Conservation (phyloP, 2,329 filamentous ascomycete species). For the Byssothecium circinans region DNA sequence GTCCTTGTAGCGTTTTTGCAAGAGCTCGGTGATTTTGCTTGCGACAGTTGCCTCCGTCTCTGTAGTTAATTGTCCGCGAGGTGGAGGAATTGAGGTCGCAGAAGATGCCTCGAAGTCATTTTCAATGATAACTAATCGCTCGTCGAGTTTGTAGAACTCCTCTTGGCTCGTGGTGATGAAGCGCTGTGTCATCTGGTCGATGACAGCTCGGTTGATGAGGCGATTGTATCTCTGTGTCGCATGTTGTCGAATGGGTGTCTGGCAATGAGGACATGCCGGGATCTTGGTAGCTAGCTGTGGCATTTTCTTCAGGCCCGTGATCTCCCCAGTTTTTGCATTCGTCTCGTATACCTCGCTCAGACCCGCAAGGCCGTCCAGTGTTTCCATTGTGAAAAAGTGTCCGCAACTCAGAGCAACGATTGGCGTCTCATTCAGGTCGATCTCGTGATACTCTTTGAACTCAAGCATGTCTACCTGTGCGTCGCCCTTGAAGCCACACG, state of each 20-base stretch:
- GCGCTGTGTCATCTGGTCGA: conserved; percentile 43
- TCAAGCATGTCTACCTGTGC: conserved; percentile 30
- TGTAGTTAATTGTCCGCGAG: not conserved
- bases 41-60: not conserved
- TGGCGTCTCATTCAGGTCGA: conserved; percentile 34
- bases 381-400: conserved; percentile 37
- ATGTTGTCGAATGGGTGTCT: conserved; percentile 35
- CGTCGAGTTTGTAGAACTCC: conserved; percentile 29
- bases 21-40: not conserved
- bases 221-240: conserved; percentile 43
- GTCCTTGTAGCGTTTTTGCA: conserved; percentile 18
- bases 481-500: conserved; percentile 22
- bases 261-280: conserved; percentile 39
- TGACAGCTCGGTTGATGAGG: conserved; percentile 41
- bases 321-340: conserved; percentile 16
- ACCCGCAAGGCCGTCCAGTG: conserved; percentile 30
- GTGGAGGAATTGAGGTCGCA: not conserved
- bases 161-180: conserved; percentile 38
- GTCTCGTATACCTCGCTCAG: conserved; percentile 29
- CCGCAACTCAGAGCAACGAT: conserved; percentile 31
- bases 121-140: conserved; percentile 17
- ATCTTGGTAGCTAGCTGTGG: conserved; percentile 26
- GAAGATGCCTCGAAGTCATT: conserved; percentile 19
- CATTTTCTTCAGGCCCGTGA: conserved; percentile 29
- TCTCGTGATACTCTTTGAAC: conserved; percentile 23